Conservation (phyloP, 2,329 filamentous ascomycete species). For the Lasiodiplodia hormozganensis region DNA sequence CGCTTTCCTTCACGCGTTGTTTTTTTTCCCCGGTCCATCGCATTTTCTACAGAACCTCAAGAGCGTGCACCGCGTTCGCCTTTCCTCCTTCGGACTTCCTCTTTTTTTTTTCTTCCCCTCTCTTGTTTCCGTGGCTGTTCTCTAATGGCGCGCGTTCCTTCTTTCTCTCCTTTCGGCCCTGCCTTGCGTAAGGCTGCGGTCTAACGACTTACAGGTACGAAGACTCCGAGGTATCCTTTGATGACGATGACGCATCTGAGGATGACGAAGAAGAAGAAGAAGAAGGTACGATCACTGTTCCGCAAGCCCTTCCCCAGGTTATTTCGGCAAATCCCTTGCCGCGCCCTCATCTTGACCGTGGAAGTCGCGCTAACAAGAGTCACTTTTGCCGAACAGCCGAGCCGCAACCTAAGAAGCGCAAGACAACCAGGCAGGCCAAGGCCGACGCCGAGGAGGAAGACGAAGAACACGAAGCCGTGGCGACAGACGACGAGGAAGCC, state of each 20-base stretch:
- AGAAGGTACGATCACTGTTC: conserved; percentile 5
- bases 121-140: background rate
- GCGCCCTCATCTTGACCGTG: background rate
- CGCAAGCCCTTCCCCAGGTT: background rate
- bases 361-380: background rate
- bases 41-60: background rate
- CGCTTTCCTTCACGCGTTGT: background rate
- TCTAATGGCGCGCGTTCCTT: background rate
- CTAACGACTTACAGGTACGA: conserved; percentile 29
- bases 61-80: conserved; percentile 1
- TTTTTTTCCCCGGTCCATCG: background rate
- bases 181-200: conserved; percentile 17
- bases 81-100: background rate
- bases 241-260: conserved; percentile 29
- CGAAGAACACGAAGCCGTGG: conserved; percentile 31
- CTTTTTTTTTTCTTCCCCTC: background rate
- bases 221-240: conserved; percentile 29
- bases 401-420: conserved; percentile 40
- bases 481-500: conserved; percentile 34
- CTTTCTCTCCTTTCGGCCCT: background rate
- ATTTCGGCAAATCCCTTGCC: background rate
- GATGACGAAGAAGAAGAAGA: conserved; percentile 26
- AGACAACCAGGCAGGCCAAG: conserved; percentile 35
- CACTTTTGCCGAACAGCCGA: conserved; percentile 27
- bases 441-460: conserved; percentile 32